These are phyloP conservation scores for Mallotus repandus DNA, from an alignment of 441 rosid species.

Conservation along the genomic window DNA sequence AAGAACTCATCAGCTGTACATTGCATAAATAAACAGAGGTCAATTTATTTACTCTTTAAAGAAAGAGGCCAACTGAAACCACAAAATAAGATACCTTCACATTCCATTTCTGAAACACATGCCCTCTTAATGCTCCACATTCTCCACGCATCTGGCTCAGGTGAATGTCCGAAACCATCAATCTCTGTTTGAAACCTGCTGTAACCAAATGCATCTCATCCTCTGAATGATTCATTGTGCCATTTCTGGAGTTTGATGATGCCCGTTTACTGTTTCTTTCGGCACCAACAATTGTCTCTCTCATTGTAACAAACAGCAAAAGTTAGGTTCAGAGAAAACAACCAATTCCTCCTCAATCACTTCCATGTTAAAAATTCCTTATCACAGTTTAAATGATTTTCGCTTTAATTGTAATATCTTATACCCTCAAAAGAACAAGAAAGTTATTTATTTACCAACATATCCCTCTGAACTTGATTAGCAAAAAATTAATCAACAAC, in stretches of 20 bases:
- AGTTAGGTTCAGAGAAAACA: conserved; percentile 25
- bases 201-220: conserved; percentile 27
- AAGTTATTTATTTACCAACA: background rate
- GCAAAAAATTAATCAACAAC: background rate
- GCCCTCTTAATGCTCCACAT: conserved; percentile 73
- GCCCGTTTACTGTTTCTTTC: conserved; percentile 31
- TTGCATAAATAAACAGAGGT: conserved; percentile 17
- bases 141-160: conserved; percentile 61
- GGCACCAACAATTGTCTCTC: conserved; percentile 63
- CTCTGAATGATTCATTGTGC: conserved; percentile 24
- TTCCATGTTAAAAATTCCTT: background rate
- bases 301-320: conserved; percentile 34
- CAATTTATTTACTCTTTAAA: conserved; percentile 8
- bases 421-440: background rate
- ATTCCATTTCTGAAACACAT: conserved; percentile 46
- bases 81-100: conserved; percentile 58
- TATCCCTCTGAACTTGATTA: background rate
- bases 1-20: conserved; percentile 56
- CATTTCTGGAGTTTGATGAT: conserved; percentile 26
- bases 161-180: conserved; percentile 33
- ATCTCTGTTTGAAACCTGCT: conserved; percentile 29
- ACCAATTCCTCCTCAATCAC: conserved; percentile 8
- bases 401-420: background rate
- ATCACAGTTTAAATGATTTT: background rate
- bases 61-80: background rate